Evolutionary conservation across 352 stramenopile genomes (phyloP), one percentile per base, ranked within the genome.

Genomic region (Globisporangium barbulae): DNA sequence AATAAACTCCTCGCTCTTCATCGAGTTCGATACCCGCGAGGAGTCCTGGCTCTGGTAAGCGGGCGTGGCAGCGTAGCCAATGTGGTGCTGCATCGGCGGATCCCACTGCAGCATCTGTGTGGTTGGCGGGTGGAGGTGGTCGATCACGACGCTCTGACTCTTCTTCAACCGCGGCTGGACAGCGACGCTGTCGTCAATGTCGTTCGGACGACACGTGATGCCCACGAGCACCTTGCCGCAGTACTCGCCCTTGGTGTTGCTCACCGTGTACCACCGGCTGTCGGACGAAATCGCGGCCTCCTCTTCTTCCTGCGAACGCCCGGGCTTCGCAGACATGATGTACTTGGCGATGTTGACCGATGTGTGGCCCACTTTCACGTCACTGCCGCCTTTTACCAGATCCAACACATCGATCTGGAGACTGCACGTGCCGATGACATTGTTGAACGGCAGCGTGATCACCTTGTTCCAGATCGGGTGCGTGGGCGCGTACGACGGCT

Each of bases 381-480:
- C 76, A 0, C 64, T 59, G 9, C 69, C 69, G 45, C 74, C 80
- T 64, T 78, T 79, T 1, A 55, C 61, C 31, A 87, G 64, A 37
- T 96, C 87, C 53, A 85, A 70, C 13, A 96, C 72, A 13, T 94
- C 84, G 39, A 96, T 79, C 19, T 84, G 78, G n/a, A 95, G 62
- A 0, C 72, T 89, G 60, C 80, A 90, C 10, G 82, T 90, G 13
- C 86, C 86, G 54, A 93, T 93, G 5, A 93, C 71, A 35, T 86
- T 71, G 41, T 80, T 70, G 63, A 93, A 95, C 44, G 86, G 80
- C 0, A 95, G 76, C 50, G 79, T 65, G n/a, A 95, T 73, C 45
- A 93, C 73, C 31, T 85, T 73, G 56, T 95, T 95, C 86, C 86
- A 95, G 30, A 95, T 82, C 1, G 86, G 86, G 30, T 93, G 85